phyloP scores from a whole-genome alignment of 176 grass and related monocot genomes.

The Dactylis glomerata region DNA sequence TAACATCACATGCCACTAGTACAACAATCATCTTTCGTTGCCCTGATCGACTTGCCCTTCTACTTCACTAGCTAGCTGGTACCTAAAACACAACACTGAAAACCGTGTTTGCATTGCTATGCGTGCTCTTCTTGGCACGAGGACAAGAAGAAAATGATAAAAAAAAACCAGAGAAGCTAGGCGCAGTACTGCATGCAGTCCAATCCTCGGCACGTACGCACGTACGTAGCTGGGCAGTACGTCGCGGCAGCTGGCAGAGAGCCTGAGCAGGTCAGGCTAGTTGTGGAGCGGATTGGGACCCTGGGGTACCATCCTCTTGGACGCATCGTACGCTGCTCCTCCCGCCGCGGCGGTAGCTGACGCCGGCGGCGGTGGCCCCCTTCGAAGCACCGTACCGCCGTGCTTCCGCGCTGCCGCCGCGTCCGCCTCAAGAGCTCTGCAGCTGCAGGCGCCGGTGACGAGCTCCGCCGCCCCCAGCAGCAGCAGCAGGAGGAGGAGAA shows the following conservation, averaged over 20 bases:
- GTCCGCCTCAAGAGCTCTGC: conserved; percentile 13
- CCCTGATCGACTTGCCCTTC: background rate
- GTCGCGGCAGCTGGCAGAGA: conserved; percentile 1
- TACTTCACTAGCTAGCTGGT: conserved; percentile 1
- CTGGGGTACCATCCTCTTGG: conserved; percentile 48
- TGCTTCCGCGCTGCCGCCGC: background rate
- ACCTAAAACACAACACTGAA: conserved; percentile 25
- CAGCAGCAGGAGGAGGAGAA: conserved; percentile 1
- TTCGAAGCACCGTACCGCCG: background rate
- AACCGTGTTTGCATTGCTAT: background rate
- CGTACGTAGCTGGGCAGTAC: background rate
- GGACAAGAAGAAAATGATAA: background rate
- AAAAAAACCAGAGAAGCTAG: background rate
- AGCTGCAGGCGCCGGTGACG: conserved; percentile 9
- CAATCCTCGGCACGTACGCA: conserved; percentile 5
- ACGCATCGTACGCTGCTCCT: conserved; percentile 22
- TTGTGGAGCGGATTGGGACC: conserved; percentile 60
- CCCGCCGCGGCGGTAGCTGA: background rate
- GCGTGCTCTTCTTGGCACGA: conserved; percentile 19
- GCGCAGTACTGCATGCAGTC: background rate
- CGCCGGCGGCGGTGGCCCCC: background rate
- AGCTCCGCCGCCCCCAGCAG: conserved; percentile 16
- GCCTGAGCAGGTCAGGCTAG: background rate
- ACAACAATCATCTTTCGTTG: background rate
- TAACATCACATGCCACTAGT: conserved; percentile 3